These are phyloP conservation scores for Acacia concinna DNA, from an alignment of 331 rosid species.

Conservation along the genomic window DNA sequence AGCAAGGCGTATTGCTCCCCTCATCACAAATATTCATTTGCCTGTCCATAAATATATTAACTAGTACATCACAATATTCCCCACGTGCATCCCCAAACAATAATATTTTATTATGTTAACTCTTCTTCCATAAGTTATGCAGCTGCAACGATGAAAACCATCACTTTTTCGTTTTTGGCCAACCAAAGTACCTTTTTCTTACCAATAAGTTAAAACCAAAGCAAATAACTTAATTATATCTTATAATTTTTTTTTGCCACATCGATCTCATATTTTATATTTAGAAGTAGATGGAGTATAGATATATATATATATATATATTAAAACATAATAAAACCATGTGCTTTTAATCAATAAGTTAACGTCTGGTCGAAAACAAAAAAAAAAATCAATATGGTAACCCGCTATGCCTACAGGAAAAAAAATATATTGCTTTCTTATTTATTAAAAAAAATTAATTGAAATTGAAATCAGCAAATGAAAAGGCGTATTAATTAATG, in stretches of 20 bases:
- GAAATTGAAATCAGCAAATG: background rate
- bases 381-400: background rate
- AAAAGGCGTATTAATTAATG: too few relatives aligned
- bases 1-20: background rate
- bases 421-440: background rate
- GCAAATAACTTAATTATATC: too few relatives aligned
- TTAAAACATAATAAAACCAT: too few relatives aligned
- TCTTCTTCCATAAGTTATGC: slow-evolving; percentile 27
- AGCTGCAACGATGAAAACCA: background rate
- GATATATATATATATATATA: too few relatives aligned
- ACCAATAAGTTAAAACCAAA: background rate
- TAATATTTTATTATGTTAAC: background rate
- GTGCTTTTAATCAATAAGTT: background rate
- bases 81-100: slow-evolving; percentile 31
- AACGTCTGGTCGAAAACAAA: too few relatives aligned
- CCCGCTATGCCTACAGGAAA: too few relatives aligned
- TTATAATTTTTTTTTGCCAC: too few relatives aligned
- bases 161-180: background rate
- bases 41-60: background rate
- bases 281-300: too few relatives aligned
- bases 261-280: too few relatives aligned
- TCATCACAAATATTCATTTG: background rate
- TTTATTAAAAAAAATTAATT: too few relatives aligned
- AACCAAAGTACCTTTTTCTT: background rate
- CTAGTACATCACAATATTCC: background rate